These are phyloP conservation scores for Citrus inodora DNA, from an alignment of 345 rosid species.

Conservation along the genomic window DNA sequence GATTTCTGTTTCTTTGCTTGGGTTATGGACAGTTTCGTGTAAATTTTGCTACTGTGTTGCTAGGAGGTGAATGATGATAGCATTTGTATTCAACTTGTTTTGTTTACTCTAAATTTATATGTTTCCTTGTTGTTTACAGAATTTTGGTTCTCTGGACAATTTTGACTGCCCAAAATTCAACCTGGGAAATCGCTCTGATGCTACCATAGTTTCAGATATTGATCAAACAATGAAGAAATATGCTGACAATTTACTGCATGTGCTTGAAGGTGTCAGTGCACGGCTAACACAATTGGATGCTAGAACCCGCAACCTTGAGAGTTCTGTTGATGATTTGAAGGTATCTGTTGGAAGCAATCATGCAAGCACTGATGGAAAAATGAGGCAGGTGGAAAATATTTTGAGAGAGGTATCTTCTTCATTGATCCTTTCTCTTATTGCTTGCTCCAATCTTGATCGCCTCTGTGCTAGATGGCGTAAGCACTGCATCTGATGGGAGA, in stretches of 20 bases:
- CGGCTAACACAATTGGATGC: constrained; percentile 80
- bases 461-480: background rate
- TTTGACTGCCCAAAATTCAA: constrained; percentile 49
- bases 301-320: constrained; percentile 64
- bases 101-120: background rate
- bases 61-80: background rate
- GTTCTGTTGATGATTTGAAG: constrained; percentile 79
- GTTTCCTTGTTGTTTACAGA: constrained; percentile 29
- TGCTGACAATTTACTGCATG: constrained; percentile 62
- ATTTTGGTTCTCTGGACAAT: constrained; percentile 57
- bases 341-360: constrained; percentile 70
- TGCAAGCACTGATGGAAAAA: constrained; percentile 74
- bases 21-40: background rate
- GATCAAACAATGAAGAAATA: constrained; percentile 74
- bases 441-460: background rate
- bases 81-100: background rate
- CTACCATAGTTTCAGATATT: constrained; percentile 49
- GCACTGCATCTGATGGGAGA: background rate
- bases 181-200: constrained; percentile 35
- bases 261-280: constrained; percentile 68
- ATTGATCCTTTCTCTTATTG: background rate
- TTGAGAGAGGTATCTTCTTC: constrained; percentile 60
- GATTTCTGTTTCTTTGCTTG: background rate
- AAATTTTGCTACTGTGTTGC: background rate
- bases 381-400: constrained; percentile 83